Evolutionary conservation across 2,329 filamentous ascomycete species (phyloP).

Genomic region (Dactylella cylindrospora): DNA sequence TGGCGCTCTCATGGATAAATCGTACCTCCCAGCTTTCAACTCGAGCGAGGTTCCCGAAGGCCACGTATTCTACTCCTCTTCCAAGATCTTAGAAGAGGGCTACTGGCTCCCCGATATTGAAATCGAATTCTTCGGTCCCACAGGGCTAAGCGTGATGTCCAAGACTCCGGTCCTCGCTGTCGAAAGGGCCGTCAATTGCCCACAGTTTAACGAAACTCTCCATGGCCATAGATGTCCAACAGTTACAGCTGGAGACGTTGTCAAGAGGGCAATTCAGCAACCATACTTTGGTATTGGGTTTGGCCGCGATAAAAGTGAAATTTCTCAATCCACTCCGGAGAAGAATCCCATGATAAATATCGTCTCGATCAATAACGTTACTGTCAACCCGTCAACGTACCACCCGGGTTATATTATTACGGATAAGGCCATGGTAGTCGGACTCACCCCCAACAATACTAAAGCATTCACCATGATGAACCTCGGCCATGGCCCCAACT

Average conservation of each 20-base stretch:
- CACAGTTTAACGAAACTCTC: slow-evolving; percentile 5
- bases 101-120: slow-evolving; percentile 9
- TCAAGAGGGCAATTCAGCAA: slow-evolving; percentile 3
- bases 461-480: slow-evolving; percentile 11
- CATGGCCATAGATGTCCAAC: slow-evolving; percentile 3
- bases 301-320: slow-evolving; percentile 1
- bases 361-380: slow-evolving; percentile 15
- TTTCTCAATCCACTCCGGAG: slow-evolving; percentile 13
- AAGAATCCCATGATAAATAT: slow-evolving; percentile 18
- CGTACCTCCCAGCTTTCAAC: slow-evolving; percentile 9
- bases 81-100: slow-evolving; percentile 9
- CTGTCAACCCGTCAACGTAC: slow-evolving; percentile 7
- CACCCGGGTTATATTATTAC: slow-evolving; percentile 19
- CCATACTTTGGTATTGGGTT: slow-evolving; percentile 15
- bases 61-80: slow-evolving; percentile 14
- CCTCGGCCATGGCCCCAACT: slow-evolving; percentile 2
- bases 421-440: neutral
- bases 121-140: slow-evolving; percentile 13
- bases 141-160: slow-evolving; percentile 1
- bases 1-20: slow-evolving; percentile 9
- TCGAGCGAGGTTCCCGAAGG: neutral
- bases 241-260: too few relatives aligned
- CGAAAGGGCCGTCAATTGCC: slow-evolving; percentile 1
- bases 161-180: slow-evolving; percentile 11
- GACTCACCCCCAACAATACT: slow-evolving; percentile 11